Evolutionary conservation across 176 grass and related monocot genomes (phyloP).

Genomic region (Carex littledalei): DNA sequence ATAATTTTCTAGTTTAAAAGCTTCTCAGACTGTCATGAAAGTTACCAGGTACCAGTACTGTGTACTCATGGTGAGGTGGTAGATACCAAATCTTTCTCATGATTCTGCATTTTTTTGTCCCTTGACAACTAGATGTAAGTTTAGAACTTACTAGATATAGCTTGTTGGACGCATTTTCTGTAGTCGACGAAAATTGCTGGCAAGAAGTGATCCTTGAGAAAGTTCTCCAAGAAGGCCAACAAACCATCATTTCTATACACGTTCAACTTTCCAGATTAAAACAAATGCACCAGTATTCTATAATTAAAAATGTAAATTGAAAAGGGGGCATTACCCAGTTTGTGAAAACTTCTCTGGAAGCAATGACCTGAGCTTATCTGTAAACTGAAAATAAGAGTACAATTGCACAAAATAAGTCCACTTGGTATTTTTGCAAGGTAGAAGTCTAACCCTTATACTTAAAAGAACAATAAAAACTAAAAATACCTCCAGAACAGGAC

Average conservation of each 20-base stretch:
- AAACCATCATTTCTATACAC: conserved; percentile 87
- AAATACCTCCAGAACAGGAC: conserved; percentile 86
- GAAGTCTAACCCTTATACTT: background rate
- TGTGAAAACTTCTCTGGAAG: conserved; percentile 76
- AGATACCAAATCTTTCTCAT: background rate
- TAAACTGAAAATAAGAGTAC: conserved; percentile 60
- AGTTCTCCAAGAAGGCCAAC: conserved; percentile 82
- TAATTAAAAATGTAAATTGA: conserved; percentile 22
- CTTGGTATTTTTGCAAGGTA: background rate
- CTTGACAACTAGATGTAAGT: background rate
- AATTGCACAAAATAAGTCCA: background rate
- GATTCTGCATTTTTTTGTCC: background rate
- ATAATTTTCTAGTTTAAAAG: conserved; percentile 6
- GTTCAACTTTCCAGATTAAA: conserved; percentile 28
- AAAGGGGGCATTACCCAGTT: conserved; percentile 53
- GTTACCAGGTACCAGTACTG: conserved; percentile 10
- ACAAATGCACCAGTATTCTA: conserved; percentile 20
- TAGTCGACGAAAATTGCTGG: conserved; percentile 98
- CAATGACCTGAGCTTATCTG: conserved; percentile 81
- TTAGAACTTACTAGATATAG: conserved; percentile 90
- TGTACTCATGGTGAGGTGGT: background rate
- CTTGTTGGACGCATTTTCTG: conserved; percentile 96
- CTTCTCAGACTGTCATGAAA: conserved; percentile 15
- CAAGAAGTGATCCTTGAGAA: conserved; percentile 96
- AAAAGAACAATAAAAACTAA: background rate